Percentiles rank a stretch among this genome's conserved stretches.
phyloP scores from a whole-genome alignment of 345 rosid species.

The Laguncularia racemosa region DNA sequence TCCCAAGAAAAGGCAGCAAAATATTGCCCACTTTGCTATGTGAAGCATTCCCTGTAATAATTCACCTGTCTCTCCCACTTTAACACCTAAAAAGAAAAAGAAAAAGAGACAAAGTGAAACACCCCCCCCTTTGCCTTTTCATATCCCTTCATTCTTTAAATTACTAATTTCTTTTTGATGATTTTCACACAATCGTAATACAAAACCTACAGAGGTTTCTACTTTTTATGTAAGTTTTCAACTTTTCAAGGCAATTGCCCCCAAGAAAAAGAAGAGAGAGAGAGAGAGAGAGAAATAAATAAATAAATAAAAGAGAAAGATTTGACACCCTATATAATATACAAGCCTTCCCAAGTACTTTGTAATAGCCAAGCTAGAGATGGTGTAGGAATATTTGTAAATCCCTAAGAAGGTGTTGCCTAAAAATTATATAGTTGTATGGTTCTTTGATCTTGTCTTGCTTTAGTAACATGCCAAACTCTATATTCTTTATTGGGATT shows the following conservation, averaged over 20 bases:
- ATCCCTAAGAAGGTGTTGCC: conserved; percentile 35
- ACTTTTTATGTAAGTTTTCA: conserved; percentile 8
- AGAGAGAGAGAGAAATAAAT: too few species aligned
- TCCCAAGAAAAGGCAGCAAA: conserved; percentile 4
- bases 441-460: conserved; percentile 45
- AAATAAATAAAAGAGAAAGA: too few species aligned
- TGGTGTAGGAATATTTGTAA: conserved; percentile 22
- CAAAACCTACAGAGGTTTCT: conserved; percentile 8
- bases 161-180: conserved; percentile 28
- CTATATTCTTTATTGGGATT: conserved; percentile 70
- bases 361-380: conserved; percentile 7
- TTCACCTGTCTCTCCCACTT: conserved; percentile 19
- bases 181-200: conserved; percentile 40
- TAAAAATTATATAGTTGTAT: conserved; percentile 34
- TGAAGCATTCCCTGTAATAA: conserved; percentile 17
- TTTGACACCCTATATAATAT: conserved; percentile 7
- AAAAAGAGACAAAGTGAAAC: conserved; percentile 10
- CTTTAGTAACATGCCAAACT: conserved; percentile 83
- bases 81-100: conserved; percentile 9
- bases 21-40: background rate
- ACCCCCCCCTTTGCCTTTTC: conserved; percentile 18
- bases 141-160: conserved; percentile 17
- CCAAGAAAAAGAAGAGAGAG: background rate
- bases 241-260: conserved; percentile 21
- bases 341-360: conserved; percentile 9